Evolutionary conservation across 257 asterid species (phyloP).

Genomic region (Nicotiana tomentosiformis): DNA sequence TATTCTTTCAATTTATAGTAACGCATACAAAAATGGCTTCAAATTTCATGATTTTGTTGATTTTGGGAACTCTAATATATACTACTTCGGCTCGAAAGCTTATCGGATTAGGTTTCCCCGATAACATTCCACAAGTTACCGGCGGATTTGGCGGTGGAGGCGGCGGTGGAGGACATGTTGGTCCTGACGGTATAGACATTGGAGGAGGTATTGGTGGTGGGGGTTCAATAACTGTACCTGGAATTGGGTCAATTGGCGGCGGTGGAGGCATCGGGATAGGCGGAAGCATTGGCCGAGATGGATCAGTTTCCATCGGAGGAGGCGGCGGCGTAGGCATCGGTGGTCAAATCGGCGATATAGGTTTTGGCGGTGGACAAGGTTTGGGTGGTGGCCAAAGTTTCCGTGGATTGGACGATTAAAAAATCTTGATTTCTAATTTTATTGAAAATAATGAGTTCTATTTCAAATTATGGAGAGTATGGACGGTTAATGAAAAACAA

Average conservation of each 20-base stretch:
- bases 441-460: background rate
- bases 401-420: background rate
- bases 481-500: too few relatives aligned
- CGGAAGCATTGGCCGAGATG: background rate
- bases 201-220: background rate
- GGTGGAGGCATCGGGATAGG: slow-evolving; percentile 7
- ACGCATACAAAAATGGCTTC: background rate
- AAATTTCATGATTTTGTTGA: background rate
- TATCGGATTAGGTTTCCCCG: background rate
- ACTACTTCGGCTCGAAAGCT: background rate
- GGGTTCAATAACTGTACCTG: background rate
- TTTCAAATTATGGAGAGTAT: background rate
- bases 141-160: slow-evolving; percentile 5
- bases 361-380: background rate
- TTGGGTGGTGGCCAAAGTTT: slow-evolving; percentile 1
- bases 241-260: slow-evolving; percentile 5
- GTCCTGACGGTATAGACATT: background rate
- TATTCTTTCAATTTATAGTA: background rate
- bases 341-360: background rate
- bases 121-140: background rate
- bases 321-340: background rate
- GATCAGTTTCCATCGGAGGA: background rate
- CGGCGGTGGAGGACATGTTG: background rate
- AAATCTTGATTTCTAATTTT: background rate
- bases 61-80: slow-evolving; percentile 5